These are phyloP conservation scores for Solanum verrucosum DNA, from an alignment of 257 asterid genomes.

Conservation along the genomic window DNA sequence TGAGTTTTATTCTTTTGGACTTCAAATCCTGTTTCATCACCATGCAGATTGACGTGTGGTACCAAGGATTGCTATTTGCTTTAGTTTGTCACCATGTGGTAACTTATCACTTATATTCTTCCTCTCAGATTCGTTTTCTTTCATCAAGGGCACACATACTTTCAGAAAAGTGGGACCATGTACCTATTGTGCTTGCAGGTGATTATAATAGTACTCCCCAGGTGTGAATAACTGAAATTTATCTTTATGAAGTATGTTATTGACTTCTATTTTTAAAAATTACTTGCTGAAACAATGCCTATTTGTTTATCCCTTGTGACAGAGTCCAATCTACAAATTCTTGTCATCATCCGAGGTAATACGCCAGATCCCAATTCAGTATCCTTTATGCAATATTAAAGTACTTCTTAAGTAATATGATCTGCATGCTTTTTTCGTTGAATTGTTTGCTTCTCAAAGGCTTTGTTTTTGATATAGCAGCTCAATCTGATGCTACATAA, in stretches of 20 bases:
- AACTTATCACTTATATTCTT: background rate
- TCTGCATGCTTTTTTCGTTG: background rate
- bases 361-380: background rate
- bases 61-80: background rate
- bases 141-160: constrained; percentile 23
- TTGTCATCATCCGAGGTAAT: constrained; percentile 22
- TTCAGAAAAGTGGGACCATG: constrained; percentile 24
- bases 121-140: constrained; percentile 20
- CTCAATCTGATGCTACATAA: constrained; percentile 25
- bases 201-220: constrained; percentile 32
- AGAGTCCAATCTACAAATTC: constrained; percentile 33
- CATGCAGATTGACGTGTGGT: background rate
- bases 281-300: background rate
- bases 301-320: background rate
- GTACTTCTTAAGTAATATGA: background rate
- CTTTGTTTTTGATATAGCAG: constrained; percentile 6
- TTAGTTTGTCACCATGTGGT: background rate
- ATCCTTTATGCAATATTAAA: background rate
- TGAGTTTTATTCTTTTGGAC: background rate
- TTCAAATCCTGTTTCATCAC: background rate
- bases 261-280: background rate
- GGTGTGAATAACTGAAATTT: constrained; percentile 4
- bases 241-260: background rate
- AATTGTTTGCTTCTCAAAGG: background rate
- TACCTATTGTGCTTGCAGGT: constrained; percentile 33